phyloP scores from a whole-genome alignment of 2,329 filamentous ascomycete species.

The Aspergillaceae sp. region DNA sequence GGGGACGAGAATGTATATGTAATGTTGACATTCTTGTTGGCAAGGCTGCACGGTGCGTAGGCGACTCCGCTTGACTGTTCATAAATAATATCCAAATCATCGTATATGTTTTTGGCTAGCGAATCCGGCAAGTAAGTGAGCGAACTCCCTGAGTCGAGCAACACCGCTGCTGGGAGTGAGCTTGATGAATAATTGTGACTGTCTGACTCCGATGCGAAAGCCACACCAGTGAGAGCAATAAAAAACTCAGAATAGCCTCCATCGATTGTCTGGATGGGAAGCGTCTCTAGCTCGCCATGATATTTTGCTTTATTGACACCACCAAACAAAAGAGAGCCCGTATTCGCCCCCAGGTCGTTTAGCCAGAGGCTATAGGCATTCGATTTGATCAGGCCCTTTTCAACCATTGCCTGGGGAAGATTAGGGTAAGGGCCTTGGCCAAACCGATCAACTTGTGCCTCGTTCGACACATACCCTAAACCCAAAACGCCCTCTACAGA shows the following conservation, averaged over 20 bases:
- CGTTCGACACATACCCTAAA: constrained; percentile 72
- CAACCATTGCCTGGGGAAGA: constrained; percentile 56
- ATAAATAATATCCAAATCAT: constrained; percentile 52
- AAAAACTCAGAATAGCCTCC: constrained; percentile 55
- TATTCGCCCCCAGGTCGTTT: constrained; percentile 59
- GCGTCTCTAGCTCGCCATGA: constrained; percentile 52
- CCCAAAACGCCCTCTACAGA: constrained; percentile 65
- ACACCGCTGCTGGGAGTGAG: constrained; percentile 32
- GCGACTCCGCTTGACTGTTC: constrained; percentile 45
- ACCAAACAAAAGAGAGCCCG: constrained; percentile 64
- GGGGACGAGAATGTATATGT: constrained; percentile 51
- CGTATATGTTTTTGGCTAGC: constrained; percentile 43
- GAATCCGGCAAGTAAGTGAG: constrained; percentile 32
- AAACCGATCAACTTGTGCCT: constrained; percentile 47
- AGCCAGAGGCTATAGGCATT: constrained; percentile 68
- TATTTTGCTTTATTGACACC: constrained; percentile 63
- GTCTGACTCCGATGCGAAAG: constrained; percentile 24
- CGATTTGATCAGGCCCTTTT: constrained; percentile 53
- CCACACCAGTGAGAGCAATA: constrained; percentile 57
- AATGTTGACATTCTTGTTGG: constrained; percentile 41
- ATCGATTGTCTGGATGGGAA: constrained; percentile 54
- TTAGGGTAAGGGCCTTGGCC: constrained; percentile 54
- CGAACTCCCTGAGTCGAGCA: constrained; percentile 33
- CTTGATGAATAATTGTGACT: constrained; percentile 24
- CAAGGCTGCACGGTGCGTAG: constrained; percentile 46